A percentile compares a stretch with the other conserved stretches of the same genome.
These are phyloP conservation scores for Cornus kousa DNA, from an alignment of 148 eudicot species.

Conservation along the genomic window DNA sequence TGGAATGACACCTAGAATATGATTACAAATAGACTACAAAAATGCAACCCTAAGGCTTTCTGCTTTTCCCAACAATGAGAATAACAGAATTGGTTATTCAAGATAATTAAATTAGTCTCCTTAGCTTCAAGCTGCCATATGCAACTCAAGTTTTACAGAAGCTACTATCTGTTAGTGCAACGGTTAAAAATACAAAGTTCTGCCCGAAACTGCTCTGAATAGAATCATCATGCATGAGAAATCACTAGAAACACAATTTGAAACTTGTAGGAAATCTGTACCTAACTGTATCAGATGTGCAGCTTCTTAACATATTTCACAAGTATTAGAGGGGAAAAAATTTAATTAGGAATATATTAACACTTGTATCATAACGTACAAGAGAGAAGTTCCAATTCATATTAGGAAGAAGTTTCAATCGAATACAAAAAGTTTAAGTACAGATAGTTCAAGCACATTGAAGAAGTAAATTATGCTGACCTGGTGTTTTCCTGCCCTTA, in stretches of 20 bases:
- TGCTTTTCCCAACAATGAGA: neutral
- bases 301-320: conserved; percentile 3
- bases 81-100: neutral
- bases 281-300: neutral
- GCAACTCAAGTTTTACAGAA: neutral
- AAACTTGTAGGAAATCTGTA: neutral
- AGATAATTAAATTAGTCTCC: neutral
- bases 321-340: neutral
- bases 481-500: conserved; percentile 95
- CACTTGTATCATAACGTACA: neutral
- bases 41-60: neutral
- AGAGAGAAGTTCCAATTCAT: neutral
- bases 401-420: neutral
- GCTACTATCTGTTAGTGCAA: neutral
- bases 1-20: neutral
- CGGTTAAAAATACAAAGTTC: neutral
- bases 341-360: neutral
- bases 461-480: conserved; percentile 32
- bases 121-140: neutral
- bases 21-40: neutral
- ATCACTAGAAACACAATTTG: neutral
- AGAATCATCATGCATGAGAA: neutral
- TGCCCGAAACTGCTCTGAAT: neutral
- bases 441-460: neutral
- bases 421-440: neutral